Evolutionary conservation across 495 filamentous ascomycete genomes (phyloP).

Genomic region (Zalerion maritima): DNA sequence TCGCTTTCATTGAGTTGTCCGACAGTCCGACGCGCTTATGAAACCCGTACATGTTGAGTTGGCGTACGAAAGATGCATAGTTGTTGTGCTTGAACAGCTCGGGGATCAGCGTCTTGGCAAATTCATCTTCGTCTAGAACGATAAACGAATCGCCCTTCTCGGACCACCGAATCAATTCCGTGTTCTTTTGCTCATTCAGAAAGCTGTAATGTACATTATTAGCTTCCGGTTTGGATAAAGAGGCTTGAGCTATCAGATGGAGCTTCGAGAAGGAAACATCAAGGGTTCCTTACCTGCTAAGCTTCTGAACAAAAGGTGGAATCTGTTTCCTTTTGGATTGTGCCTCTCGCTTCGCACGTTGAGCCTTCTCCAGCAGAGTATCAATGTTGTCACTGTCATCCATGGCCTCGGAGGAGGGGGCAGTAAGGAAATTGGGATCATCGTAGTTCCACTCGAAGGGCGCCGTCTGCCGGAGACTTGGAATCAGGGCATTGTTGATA

Average conservation of each 20-base stretch:
- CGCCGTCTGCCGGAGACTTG: slow-evolving; percentile 23
- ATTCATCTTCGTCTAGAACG: slow-evolving; percentile 95
- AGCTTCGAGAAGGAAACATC: slow-evolving; percentile 1
- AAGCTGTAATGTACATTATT: slow-evolving; percentile 43
- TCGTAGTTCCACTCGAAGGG: too few species aligned
- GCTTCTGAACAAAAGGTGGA: slow-evolving; percentile 93
- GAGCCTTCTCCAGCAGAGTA: slow-evolving; percentile 58
- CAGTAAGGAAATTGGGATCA: slow-evolving; percentile 18
- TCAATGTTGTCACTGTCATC: slow-evolving; percentile 58
- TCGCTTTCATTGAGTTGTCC: slow-evolving; percentile 94
- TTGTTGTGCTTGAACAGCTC: slow-evolving; percentile 99
- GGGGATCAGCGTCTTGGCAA: slow-evolving; percentile 91
- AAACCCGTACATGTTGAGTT: slow-evolving; percentile 99
- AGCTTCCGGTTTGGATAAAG: background rate
- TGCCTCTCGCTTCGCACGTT: slow-evolving; percentile 65
- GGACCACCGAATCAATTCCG: slow-evolving; percentile 93
- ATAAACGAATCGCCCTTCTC: slow-evolving; percentile 92
- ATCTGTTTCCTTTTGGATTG: slow-evolving; percentile 84
- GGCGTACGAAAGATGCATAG: slow-evolving; percentile 95
- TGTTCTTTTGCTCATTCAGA: slow-evolving; percentile 79
- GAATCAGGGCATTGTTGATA: slow-evolving; percentile 46
- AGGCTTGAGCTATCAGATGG: too few species aligned
- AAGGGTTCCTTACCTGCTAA: slow-evolving; percentile 82
- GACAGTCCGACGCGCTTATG: slow-evolving; percentile 96
- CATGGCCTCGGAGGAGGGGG: slow-evolving; percentile 20